A percentile compares a stretch with the other conserved stretches of the same genome.
Conservation (phyloP, 1,284 basidiomycete genomes). For the Apiotrichum montevideense region DNA sequence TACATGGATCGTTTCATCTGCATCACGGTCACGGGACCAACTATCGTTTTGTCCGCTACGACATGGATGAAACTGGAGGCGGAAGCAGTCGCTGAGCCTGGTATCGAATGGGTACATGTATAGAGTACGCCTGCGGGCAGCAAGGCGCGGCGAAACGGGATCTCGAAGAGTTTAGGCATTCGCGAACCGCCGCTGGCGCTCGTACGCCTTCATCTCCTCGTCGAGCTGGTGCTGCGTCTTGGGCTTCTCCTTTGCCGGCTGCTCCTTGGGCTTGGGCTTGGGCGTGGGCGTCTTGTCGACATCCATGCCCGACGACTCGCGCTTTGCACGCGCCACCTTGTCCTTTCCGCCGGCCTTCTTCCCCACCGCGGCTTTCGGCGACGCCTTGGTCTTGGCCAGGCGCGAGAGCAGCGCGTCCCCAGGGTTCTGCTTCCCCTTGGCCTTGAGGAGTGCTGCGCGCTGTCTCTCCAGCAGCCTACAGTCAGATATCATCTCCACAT, state of each 20-base stretch:
- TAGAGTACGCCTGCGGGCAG: too few species aligned
- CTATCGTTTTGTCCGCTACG: too few species aligned
- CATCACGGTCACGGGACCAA: too few species aligned
- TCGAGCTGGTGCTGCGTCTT: conserved; percentile 41
- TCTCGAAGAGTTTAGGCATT: too few species aligned
- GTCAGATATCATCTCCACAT: neutral
- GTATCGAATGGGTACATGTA: too few species aligned
- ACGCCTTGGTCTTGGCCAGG: conserved; percentile 16
- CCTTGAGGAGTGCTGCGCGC: conserved; percentile 26
- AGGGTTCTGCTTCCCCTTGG: conserved; percentile 10
- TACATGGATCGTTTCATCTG: too few species aligned
- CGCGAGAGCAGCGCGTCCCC: conserved; percentile 35
- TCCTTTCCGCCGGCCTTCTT: conserved; percentile 5
- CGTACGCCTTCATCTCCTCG: conserved; percentile 40
- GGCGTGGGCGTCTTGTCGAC: conserved; percentile 19
- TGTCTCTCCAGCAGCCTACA: conserved; percentile 35
- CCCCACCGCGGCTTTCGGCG: conserved; percentile 4
- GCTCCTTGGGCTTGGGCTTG: conserved; percentile 1
- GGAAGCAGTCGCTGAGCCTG: too few species aligned
- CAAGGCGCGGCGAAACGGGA: too few species aligned
- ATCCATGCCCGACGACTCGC: conserved; percentile 25
- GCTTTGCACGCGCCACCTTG: conserved; percentile 33
- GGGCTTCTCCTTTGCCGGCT: neutral
- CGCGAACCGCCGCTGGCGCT: conserved; percentile 32
- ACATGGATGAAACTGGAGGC: too few species aligned